Evolutionary conservation across 768 basidiomycete genomes (phyloP).

Genomic region (Agaricus subrufescens): DNA sequence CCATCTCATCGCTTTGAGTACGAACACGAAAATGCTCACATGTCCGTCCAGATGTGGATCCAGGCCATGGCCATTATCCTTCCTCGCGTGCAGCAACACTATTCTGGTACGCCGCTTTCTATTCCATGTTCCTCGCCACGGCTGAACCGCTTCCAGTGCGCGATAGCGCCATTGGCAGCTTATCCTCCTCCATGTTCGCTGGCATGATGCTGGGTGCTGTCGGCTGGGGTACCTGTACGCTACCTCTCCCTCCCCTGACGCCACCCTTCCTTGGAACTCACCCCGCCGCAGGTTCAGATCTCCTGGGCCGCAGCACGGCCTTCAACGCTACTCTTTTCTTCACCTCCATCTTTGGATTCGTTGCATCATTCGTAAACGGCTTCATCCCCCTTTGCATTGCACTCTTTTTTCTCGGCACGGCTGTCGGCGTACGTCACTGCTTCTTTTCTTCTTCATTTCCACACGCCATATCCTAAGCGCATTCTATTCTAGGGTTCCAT

Average conservation of each 20-base stretch:
- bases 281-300: constrained; percentile 60
- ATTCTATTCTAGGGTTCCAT: constrained; percentile 66
- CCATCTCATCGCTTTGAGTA: constrained; percentile 14
- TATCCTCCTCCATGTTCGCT: constrained; percentile 87
- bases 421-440: constrained; percentile 74
- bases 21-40: constrained; percentile 13
- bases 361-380: constrained; percentile 68
- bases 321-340: constrained; percentile 93
- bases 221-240: constrained; percentile 86
- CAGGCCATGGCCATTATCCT: constrained; percentile 89
- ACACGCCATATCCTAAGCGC: not conserved
- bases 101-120: constrained; percentile 43
- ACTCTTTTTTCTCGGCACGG: constrained; percentile 86
- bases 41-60: constrained; percentile 77
- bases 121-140: not conserved
- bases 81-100: constrained; percentile 95
- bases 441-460: not conserved
- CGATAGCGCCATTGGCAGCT: constrained; percentile 69
- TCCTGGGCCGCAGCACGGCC: constrained; percentile 82
- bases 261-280: not conserved
- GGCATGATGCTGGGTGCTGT: constrained; percentile 98
- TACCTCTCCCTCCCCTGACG: not conserved
- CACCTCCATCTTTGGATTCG: constrained; percentile 82
- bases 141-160: constrained; percentile 41
- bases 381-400: constrained; percentile 68